Evolutionary conservation across 345 rosid species (phyloP), one percentile per base, ranked within the genome.

Genomic region (Noccaea bulbosa): DNA sequence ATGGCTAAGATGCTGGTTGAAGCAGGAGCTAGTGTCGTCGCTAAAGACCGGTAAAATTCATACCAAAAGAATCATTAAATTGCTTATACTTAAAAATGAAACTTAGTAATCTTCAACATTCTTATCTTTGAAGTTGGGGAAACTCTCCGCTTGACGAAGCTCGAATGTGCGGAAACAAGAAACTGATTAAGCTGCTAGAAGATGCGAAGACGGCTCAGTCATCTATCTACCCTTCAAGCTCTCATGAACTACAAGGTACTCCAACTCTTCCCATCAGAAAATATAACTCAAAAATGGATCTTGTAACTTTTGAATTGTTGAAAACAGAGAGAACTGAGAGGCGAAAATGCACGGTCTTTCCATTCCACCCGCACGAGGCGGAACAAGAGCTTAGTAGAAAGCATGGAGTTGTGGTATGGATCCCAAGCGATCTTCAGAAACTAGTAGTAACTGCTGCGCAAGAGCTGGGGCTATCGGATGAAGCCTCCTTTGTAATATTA

Each of bases 131-230:
- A 69, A 94, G 99, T 80, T 89, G 96, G 96, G 99, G 97, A 49
- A 89, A 84, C 62, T 86, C 88, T 33, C 97, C 98, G 3, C 65
- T 91, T 69, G 93, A 83, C 43, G 99, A 90, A 80, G 85, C 83
- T 1, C 78, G 82, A 62, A 77, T 75, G 70, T 83, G 86, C 14
- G 97, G 98, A 67, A 92, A 90, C 85, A 92, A 87, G 79, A 90
- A 86, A 22, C 76, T 95, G 81, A 87, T 92, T 70, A 84, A 74
- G 77, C 77, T 95, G 70, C 83, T 95, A 30, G 94, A 92, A 82
- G 84, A 83, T 44, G 84, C 88, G 17, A 87, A 85, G 77, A 64
- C 72, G 2, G 10, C 76, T 66, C 88, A 80, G 65, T 46, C 78
- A 35, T 75, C 80, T 55, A 85, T 81, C 64, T 59, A 70, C 24